Percentiles rank a stretch among this genome's conserved stretches.
phyloP scores from a whole-genome alignment of 352 stramenopile genomes.

The Phytophthora melonis region DNA sequence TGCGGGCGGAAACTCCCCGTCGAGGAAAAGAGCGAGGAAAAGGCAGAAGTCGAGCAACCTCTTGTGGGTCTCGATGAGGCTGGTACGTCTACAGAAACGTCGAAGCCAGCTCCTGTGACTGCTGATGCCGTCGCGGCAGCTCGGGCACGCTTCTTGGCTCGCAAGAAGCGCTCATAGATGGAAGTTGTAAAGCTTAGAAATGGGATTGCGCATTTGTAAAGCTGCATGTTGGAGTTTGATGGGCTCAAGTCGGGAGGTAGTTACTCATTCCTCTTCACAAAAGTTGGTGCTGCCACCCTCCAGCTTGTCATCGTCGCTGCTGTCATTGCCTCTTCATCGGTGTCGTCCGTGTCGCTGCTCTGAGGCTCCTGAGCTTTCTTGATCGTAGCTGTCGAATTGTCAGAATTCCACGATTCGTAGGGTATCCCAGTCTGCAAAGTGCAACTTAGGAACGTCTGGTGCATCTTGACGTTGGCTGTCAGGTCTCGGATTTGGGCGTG shows the following conservation, averaged over 20 bases:
- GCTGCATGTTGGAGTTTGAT: too few relatives aligned
- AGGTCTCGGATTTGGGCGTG: slow-evolving; percentile 1
- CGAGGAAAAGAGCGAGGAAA: background rate
- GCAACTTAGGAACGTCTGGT: background rate
- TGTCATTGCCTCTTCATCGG: background rate
- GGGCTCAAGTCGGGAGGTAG: background rate
- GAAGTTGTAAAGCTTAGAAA: background rate
- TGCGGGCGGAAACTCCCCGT: slow-evolving; percentile 46
- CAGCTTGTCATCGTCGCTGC: background rate
- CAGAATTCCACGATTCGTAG: background rate
- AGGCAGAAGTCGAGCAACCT: slow-evolving; percentile 7
- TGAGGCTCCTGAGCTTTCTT: background rate
- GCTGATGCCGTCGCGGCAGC: slow-evolving; percentile 47
- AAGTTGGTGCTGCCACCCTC: background rate
- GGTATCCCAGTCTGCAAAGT: background rate
- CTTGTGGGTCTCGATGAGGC: background rate
- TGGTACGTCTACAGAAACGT: background rate
- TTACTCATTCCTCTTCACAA: background rate
- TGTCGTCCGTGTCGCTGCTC: background rate
- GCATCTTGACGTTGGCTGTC: slow-evolving; percentile 8
- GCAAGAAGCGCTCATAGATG: slow-evolving; percentile 39
- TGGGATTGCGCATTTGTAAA: too few relatives aligned
- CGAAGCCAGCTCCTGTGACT: slow-evolving; percentile 28
- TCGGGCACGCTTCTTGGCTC: slow-evolving; percentile 53
- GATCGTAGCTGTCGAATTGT: background rate